Evolutionary conservation across 192 early-diverging fungal genomes (phyloP), one percentile per base, ranked within the genome.

Genomic region (Fimicolochytrium jonesii): DNA sequence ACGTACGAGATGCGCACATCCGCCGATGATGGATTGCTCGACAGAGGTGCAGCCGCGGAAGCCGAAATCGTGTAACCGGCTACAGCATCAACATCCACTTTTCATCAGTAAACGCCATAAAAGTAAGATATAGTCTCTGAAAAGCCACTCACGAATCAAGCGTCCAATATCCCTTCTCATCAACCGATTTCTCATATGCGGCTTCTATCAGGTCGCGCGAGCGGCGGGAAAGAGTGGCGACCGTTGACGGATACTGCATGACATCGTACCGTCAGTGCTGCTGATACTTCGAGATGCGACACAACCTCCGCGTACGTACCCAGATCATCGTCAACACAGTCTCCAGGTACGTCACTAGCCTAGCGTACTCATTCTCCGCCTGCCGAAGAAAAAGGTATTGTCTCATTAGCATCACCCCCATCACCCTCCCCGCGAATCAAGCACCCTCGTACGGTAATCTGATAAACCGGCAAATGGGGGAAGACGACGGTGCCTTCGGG

Each of bases 51-150:
- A 92, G 1, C 81, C 92, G 34, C 92, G 89, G 71, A 94, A 94
- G n/a, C 92, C 92, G 74, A 92, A 94, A 68, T 94, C 92, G 50
- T 94, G 89, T 50, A 94, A 72, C 15, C 88, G 81, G 51, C 84
- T 80, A 25, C 20, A 42, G 10, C 37, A 26, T 22, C 20, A 2
- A 39, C 5, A 29, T 20, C 6, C 5, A n/a, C 5, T 18, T 62
- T 2, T 33, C 10, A 70, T 59, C 0, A n/a, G 18, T 13, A 68
- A 60, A 28, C 29, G 11, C 23, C 15, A 65, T 13, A 67, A 56
- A 18, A 36, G 32, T 53, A 28, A 10, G 1, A 59, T 13, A 46
- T 11, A 47, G 20, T 25, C 41, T 11, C 18, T 35, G 25, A 17
- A 34, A 11, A 34, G 22, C 18, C 4, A 0, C 37, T 17, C 48